These are phyloP conservation scores for Monilinia aucupariae DNA, from an alignment of 2,329 filamentous ascomycete species.

Conservation along the genomic window DNA sequence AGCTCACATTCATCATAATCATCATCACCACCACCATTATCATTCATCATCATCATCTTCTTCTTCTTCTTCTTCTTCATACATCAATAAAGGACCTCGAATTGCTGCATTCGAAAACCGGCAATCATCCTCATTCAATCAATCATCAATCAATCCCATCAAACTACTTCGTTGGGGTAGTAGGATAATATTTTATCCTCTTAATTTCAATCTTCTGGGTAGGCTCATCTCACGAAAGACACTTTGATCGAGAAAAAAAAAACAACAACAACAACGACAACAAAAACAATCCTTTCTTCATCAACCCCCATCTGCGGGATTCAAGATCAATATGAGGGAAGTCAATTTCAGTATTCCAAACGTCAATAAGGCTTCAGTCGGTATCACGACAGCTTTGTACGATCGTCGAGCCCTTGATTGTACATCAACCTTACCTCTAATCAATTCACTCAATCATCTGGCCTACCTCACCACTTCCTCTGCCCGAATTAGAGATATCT, in stretches of 20 bases:
- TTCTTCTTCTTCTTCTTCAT: too few species aligned
- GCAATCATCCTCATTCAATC: not conserved
- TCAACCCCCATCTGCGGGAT: constrained; percentile 11
- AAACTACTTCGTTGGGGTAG: constrained; percentile 11
- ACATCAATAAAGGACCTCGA: not conserved
- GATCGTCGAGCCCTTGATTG: constrained; percentile 96
- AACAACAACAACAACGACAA: too few species aligned
- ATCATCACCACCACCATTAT: not conserved
- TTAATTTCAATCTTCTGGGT: not conserved
- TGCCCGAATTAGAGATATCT: constrained; percentile 91
- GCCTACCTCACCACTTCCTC: constrained; percentile 98
- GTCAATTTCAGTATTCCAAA: constrained; percentile 99
- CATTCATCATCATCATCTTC: too few species aligned
- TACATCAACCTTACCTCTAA: constrained; percentile 92
- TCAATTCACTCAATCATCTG: constrained; percentile 98
- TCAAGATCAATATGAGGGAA: constrained; percentile 76
- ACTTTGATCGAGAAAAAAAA: constrained; percentile 18
- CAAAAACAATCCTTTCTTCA: constrained; percentile 2
- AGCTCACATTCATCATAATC: not conserved
- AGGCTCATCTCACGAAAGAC: constrained; percentile 22
- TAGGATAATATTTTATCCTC: not conserved
- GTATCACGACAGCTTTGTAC: constrained; percentile 97
- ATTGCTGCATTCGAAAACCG: not conserved
- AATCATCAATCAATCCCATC: constrained; percentile 15
- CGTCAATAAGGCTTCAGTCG: constrained; percentile 98